Base-by-base conservation (phyloP, 208 protist species). In the Trypanosoma scelopori region DNA sequence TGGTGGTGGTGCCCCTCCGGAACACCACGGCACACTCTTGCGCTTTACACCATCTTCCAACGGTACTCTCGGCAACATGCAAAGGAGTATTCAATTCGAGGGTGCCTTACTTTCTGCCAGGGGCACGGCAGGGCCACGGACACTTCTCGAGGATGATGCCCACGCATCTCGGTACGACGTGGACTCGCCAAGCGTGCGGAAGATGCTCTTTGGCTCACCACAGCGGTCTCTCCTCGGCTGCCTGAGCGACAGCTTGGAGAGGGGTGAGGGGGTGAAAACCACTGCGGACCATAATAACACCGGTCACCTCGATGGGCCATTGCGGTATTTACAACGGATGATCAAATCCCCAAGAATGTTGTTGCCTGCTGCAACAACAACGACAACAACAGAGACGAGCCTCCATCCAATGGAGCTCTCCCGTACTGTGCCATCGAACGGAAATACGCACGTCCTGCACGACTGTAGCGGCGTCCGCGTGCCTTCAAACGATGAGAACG, bases 31-130 rank as follows among this genome's bases (percentile, higher is more conserved):
- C 32, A 55, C n/a, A 12, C 5, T 49, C 2, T 30, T 27, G 39
- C 28, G 32, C 27, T 48, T 52, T 6, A 51, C 52, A 9, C 64
- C 64, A 27, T 48, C 37, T 0, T 46, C 55, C 41, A 52, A 62
- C 15, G 11, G 25, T 1, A 70, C 64, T 9, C 13, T 70, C 37
- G 55, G 55, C 9, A 70, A 70, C 45, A 22, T 39, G 23, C 64
- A 55, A 22, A 63, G 45, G 13, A 56, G 35, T 20, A 55, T 63
- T 22, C 43, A 62, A 20, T 63, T 70, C 62, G 64, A 70, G 48
- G 35, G 32, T 11, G 2, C 28, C 16, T 13, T 55, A 15, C 20
- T 23, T 39, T 18, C 48, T 20, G 20, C 35, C 43, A 39, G 39
- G 1, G 3, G 37, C 15, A 23, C n/a, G 43, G 20, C 25, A 35